Percentiles rank a stretch among this genome's conserved stretches.
phyloP scores from a whole-genome alignment of 225 moss, liverwort and hornwort genomes.

The Bryum argenteum region DNA sequence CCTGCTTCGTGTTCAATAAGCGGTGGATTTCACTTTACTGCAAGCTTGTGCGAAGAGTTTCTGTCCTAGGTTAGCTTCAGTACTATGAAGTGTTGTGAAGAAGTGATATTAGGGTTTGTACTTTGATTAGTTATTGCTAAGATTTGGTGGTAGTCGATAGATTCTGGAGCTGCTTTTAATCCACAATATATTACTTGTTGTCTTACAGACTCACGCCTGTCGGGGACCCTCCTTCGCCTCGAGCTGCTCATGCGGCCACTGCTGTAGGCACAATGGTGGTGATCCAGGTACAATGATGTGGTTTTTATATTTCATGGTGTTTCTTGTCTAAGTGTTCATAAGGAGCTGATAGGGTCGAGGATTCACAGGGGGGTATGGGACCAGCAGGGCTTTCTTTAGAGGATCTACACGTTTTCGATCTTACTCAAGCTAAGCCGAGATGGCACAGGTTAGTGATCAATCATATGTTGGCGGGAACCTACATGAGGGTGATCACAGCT shows the following conservation, averaged over 20 bases:
- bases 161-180: neutral
- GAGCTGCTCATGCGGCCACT: constrained; percentile 73
- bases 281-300: constrained; percentile 56
- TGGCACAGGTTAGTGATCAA: constrained; percentile 58
- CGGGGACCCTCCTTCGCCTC: constrained; percentile 73
- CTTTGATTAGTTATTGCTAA: too few relatives aligned
- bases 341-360: constrained; percentile 36
- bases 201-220: constrained; percentile 60
- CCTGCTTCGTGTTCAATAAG: neutral
- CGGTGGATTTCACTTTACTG: neutral
- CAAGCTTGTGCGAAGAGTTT: neutral
- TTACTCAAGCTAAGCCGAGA: constrained; percentile 68
- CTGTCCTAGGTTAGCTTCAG: constrained; percentile 8
- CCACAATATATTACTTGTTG: constrained; percentile 18
- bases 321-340: neutral
- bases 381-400: constrained; percentile 70
- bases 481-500: too few relatives aligned
- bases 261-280: constrained; percentile 78
- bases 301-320: constrained; percentile 12
- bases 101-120: neutral
- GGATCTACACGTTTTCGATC: constrained; percentile 69
- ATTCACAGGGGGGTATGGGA: constrained; percentile 63
- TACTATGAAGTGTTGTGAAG: neutral
- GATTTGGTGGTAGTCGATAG: too few relatives aligned
- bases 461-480: too few relatives aligned